Evolutionary conservation across 2,329 filamentous ascomycete species (phyloP).

Genomic region (Verticillium dahliae): DNA sequence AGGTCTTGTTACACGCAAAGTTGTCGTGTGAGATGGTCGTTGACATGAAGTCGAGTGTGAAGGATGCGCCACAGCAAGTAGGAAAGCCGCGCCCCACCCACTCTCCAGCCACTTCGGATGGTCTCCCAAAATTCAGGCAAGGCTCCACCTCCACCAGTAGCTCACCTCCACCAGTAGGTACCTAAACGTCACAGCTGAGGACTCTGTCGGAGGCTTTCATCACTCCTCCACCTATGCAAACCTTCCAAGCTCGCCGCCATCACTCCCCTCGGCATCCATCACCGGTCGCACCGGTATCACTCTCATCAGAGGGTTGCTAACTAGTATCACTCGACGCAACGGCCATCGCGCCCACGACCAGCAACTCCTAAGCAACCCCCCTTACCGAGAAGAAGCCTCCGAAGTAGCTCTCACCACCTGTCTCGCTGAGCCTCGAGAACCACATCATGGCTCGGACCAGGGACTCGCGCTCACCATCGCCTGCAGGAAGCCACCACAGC

Average conservation of each 20-base stretch:
- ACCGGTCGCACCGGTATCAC: neutral
- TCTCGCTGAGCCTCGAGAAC: slow-evolving; percentile 35
- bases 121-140: neutral
- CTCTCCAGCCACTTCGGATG: neutral
- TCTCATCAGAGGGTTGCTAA: neutral
- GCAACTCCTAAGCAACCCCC: neutral
- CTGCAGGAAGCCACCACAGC: slow-evolving; percentile 78
- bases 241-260: neutral
- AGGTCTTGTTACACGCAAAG: neutral
- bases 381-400: neutral
- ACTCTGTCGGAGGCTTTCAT: neutral
- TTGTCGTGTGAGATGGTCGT: neutral
- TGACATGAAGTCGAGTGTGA: neutral
- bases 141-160: neutral
- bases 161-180: too few species aligned
- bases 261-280: neutral
- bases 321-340: neutral
- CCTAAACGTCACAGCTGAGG: neutral
- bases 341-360: neutral
- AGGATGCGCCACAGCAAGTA: neutral
- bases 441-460: slow-evolving; percentile 54
- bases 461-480: slow-evolving; percentile 83
- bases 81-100: neutral
- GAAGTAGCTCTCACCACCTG: slow-evolving; percentile 17
- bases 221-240: neutral